Conservation (phyloP, 192 early-diverging fungal species). For the Rhizoclosmatium globosum region DNA sequence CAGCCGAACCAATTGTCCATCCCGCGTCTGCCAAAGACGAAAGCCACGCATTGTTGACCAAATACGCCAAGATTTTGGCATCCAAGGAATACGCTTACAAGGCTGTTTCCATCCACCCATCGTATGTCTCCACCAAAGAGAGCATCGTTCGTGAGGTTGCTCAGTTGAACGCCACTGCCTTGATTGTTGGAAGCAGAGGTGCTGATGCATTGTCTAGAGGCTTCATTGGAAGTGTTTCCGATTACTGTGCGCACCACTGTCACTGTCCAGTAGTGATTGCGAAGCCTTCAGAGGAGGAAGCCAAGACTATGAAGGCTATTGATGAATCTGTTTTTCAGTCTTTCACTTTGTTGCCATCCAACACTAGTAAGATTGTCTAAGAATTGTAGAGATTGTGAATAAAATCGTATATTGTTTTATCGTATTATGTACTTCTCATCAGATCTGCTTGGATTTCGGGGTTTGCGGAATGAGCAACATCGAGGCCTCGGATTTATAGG, state of each 20-base stretch:
- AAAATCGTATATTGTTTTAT: background rate
- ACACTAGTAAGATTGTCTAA: too few species aligned
- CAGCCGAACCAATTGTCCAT: background rate
- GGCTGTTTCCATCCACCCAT: background rate
- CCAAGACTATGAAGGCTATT: too few species aligned
- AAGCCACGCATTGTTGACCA: background rate
- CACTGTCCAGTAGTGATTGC: constrained; percentile 29
- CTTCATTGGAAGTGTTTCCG: constrained; percentile 4
- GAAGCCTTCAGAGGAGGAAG: background rate
- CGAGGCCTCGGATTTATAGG: too few species aligned
- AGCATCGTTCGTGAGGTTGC: constrained; percentile 62
- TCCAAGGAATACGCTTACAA: background rate
- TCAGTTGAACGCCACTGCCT: constrained; percentile 56
- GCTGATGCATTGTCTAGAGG: constrained; percentile 51
- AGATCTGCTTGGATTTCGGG: too few species aligned
- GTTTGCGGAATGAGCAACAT: too few species aligned
- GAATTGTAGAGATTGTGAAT: too few species aligned
- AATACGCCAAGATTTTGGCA: background rate
- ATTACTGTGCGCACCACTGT: constrained; percentile 32
- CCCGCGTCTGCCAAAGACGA: background rate
- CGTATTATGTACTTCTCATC: too few species aligned
- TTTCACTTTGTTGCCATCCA: too few species aligned
- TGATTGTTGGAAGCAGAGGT: constrained; percentile 63
- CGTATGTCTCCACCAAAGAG: background rate
- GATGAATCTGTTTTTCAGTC: too few species aligned